A percentile compares a stretch with the other conserved stretches of the same genome.
Conservation (phyloP, 345 rosid species). For the Cardiospermum halicacabum region DNA sequence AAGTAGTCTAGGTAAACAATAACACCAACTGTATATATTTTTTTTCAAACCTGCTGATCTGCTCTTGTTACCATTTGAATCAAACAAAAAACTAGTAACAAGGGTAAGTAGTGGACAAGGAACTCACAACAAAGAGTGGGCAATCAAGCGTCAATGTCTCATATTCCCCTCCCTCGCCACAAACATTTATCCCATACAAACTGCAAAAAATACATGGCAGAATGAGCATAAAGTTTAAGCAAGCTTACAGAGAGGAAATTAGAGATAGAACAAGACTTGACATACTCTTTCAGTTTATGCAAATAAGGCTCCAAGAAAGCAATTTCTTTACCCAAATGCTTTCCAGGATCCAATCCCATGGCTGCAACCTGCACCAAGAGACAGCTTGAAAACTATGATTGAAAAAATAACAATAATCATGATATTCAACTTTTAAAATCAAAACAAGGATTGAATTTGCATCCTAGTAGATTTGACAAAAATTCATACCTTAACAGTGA, state of each 20-base stretch:
- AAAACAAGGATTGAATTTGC: neutral
- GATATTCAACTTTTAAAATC: neutral
- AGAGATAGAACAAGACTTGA: neutral
- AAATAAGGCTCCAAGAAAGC: constrained; percentile 61
- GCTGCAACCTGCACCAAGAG: constrained; percentile 71
- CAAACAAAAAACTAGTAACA: neutral
- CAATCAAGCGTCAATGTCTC: constrained; percentile 95
- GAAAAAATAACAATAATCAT: neutral
- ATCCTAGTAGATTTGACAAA: neutral
- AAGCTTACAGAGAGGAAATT: neutral
- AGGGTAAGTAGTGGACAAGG: constrained; percentile 8
- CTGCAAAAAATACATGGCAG: constrained; percentile 34
- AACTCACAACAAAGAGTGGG: constrained; percentile 79
- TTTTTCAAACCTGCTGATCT: neutral
- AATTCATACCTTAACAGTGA: constrained; percentile 67
- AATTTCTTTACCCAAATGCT: constrained; percentile 89
- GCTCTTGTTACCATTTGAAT: neutral
- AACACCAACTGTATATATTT: neutral
- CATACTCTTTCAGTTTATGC: constrained; percentile 86
- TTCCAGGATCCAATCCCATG: constrained; percentile 81
- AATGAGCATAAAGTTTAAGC: constrained; percentile 1
- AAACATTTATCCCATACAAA: constrained; percentile 84
- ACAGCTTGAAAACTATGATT: neutral
- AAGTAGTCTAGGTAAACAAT: neutral
- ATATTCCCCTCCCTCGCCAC: constrained; percentile 99